These are phyloP conservation scores for Penicillium olsonii DNA, from an alignment of 2,329 filamentous ascomycete genomes.

Conservation along the genomic window DNA sequence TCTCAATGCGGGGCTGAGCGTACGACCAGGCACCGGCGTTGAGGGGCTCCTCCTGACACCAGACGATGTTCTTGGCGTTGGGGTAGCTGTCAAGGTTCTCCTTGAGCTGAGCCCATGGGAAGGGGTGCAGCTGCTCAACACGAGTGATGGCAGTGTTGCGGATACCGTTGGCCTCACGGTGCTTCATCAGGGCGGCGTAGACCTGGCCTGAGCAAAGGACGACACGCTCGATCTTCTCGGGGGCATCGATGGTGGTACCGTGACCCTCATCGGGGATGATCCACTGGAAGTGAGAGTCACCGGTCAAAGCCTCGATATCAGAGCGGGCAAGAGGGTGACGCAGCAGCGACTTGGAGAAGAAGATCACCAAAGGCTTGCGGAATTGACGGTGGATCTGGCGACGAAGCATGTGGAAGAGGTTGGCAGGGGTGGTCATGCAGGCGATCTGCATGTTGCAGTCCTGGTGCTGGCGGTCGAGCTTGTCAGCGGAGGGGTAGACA, in stretches of 20 bases:
- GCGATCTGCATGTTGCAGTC: slow-evolving; percentile 99
- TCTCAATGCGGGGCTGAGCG: slow-evolving; percentile 96
- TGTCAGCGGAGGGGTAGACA: slow-evolving; percentile 83
- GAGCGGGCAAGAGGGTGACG: slow-evolving; percentile 92
- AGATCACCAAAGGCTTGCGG: slow-evolving; percentile 95
- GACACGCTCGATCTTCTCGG: slow-evolving; percentile 88
- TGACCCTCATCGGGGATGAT: slow-evolving; percentile 91
- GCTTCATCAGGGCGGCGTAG: slow-evolving; percentile 84
- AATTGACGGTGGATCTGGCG: slow-evolving; percentile 99
- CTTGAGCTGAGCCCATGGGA: slow-evolving; percentile 96
- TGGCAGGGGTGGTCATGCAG: slow-evolving; percentile 94
- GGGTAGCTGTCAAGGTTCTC: slow-evolving; percentile 97
- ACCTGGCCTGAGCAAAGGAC: slow-evolving; percentile 95
- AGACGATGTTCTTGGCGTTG: slow-evolving; percentile 96
- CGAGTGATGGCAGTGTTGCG: slow-evolving; percentile 92
- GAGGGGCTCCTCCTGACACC: slow-evolving; percentile 95
- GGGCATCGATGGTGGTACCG: slow-evolving; percentile 70
- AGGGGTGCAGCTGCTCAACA: slow-evolving; percentile 96
- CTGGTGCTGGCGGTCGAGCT: slow-evolving; percentile 95
- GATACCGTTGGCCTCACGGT: slow-evolving; percentile 82
- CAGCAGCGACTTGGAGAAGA: slow-evolving; percentile 97
- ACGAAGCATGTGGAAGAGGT: slow-evolving; percentile 93
- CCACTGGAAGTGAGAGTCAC: slow-evolving; percentile 92
- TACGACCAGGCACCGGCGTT: slow-evolving; percentile 98
- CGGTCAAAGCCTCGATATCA: slow-evolving; percentile 84